Percentiles rank a stretch among this genome's conserved stretches.
Conservation (phyloP, 306 rosid genomes). For the Glycyrrhiza uralensis region DNA sequence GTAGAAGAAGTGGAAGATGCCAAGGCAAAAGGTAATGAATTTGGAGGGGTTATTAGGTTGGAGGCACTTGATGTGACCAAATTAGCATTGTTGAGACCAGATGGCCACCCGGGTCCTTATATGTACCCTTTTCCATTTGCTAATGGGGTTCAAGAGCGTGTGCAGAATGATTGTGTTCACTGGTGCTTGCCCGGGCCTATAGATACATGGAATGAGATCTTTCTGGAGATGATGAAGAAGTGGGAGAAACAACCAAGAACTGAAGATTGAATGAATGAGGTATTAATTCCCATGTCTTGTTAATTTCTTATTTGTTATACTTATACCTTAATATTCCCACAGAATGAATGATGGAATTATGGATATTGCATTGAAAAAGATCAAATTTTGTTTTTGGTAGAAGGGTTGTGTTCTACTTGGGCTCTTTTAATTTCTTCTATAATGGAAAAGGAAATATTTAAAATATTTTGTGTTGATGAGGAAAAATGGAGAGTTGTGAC, state of each 20-base stretch:
- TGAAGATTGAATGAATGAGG: constrained; percentile 32
- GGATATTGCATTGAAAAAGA: constrained; percentile 18
- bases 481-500: not conserved
- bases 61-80: constrained; percentile 74
- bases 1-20: constrained; percentile 72
- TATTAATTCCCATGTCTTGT: not conserved
- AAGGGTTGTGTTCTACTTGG: constrained; percentile 1
- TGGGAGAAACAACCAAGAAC: constrained; percentile 34
- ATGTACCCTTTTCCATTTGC: constrained; percentile 80
- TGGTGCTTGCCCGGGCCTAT: constrained; percentile 96
- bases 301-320: constrained; percentile 16
- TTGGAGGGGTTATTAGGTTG: constrained; percentile 41
- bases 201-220: constrained; percentile 89
- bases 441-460: not conserved
- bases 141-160: constrained; percentile 53
- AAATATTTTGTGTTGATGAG: not conserved
- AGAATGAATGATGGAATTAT: not conserved
- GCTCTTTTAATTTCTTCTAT: not conserved
- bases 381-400: not conserved
- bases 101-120: constrained; percentile 92
- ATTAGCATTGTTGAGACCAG: constrained; percentile 71
- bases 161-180: constrained; percentile 91
- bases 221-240: constrained; percentile 55
- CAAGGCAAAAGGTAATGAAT: constrained; percentile 29
- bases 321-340: not conserved